Conservation (phyloP, 306 rosid species). For the Quercus wislizeni region DNA sequence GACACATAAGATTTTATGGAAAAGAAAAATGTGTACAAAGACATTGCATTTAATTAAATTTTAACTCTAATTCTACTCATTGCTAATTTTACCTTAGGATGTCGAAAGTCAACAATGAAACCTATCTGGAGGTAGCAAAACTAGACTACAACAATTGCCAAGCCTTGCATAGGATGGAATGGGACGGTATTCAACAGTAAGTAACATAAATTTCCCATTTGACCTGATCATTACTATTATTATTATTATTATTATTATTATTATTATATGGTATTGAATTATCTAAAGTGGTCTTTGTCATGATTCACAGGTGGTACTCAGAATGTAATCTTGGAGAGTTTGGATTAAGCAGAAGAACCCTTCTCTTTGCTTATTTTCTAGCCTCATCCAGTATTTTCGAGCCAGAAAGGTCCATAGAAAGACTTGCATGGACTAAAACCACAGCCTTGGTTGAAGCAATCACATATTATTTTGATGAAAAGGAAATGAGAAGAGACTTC, state of each 20-base stretch:
- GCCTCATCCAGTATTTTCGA: slow-evolving; percentile 76
- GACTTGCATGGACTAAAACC: slow-evolving; percentile 83
- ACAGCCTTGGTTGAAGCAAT: slow-evolving; percentile 47
- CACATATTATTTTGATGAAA: slow-evolving; percentile 34
- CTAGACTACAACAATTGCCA: slow-evolving; percentile 86
- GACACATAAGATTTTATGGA: no score
- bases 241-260: not conserved
- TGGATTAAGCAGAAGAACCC: slow-evolving; percentile 58
- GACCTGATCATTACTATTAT: not conserved
- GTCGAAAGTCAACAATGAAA: slow-evolving; percentile 62
- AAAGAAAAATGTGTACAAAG: no score
- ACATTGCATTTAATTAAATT: not conserved
- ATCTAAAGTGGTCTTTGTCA: not conserved
- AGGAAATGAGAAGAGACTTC: slow-evolving; percentile 42
- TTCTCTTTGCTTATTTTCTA: slow-evolving; percentile 64
- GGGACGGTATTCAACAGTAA: slow-evolving; percentile 70
- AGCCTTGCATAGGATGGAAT: slow-evolving; percentile 64
- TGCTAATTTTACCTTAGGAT: slow-evolving; percentile 45
- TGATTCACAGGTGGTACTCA: slow-evolving; percentile 67
- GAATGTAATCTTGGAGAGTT: slow-evolving; percentile 54
- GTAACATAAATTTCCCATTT: not conserved
- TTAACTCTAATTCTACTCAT: not conserved
- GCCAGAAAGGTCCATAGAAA: slow-evolving; percentile 60
- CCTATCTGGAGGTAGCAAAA: slow-evolving; percentile 81
- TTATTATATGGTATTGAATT: no score